Evolutionary conservation across 495 filamentous ascomycete genomes (phyloP).

Genomic region (Penicillium alfredii): DNA sequence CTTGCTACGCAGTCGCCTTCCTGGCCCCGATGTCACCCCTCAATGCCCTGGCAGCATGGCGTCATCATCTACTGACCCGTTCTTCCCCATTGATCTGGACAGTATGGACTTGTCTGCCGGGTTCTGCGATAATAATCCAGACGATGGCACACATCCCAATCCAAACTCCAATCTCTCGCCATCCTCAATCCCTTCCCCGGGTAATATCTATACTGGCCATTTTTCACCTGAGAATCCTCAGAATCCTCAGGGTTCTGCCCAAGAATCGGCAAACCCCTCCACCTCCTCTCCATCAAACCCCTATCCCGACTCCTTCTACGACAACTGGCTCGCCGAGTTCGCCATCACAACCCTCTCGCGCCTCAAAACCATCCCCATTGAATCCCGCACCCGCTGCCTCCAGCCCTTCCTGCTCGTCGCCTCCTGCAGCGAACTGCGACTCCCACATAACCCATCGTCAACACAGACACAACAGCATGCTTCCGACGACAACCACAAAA

Average conservation of each 20-base stretch:
- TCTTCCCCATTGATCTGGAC: slow-evolving; percentile 27
- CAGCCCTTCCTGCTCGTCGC: slow-evolving; percentile 51
- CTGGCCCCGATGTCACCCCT: slow-evolving; percentile 12
- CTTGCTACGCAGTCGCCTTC: slow-evolving; percentile 40
- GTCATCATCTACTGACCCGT: slow-evolving; percentile 15
- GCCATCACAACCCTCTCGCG: slow-evolving; percentile 47
- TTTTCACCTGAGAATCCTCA: no score
- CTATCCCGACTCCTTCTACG: slow-evolving; percentile 19
- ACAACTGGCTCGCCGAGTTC: slow-evolving; percentile 48
- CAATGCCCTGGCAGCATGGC: slow-evolving; percentile 5
- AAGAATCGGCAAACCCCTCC: not conserved
- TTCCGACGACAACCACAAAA: not conserved
- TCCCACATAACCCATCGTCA: slow-evolving; percentile 20
- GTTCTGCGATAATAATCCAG: slow-evolving; percentile 9
- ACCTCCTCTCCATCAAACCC: not conserved
- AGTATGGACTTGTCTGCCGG: slow-evolving; percentile 19
- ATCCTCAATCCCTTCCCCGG: slow-evolving; percentile 2
- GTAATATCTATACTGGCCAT: slow-evolving; percentile 7
- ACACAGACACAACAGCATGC: not conserved
- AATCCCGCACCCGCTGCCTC: slow-evolving; percentile 50
- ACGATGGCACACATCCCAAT: not conserved
- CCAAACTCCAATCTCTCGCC: slow-evolving; percentile 1
- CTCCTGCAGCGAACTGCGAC: slow-evolving; percentile 44
- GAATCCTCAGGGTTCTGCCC: no score
- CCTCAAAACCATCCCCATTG: slow-evolving; percentile 45